A percentile compares a stretch with the other conserved stretches of the same genome.
phyloP scores from a whole-genome alignment of 768 basidiomycete species.

The Clathrus columnatus region DNA sequence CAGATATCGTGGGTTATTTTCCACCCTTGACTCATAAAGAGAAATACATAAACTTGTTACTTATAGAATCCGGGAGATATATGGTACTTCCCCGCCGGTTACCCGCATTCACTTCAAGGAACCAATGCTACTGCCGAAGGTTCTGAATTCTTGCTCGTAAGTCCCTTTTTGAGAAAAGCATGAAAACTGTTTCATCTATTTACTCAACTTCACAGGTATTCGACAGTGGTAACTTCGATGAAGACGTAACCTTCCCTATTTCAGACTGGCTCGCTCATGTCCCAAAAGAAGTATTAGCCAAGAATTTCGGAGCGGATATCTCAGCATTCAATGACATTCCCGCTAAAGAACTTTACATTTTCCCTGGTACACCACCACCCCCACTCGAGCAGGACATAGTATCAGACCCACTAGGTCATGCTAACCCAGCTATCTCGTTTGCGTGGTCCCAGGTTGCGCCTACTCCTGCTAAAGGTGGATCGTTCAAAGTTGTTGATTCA shows the following conservation, averaged over 20 bases:
- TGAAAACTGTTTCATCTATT: no score
- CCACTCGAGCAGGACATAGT: slow-evolving; percentile 33
- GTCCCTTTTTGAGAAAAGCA: no score
- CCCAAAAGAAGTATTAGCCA: slow-evolving; percentile 48
- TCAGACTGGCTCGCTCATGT: slow-evolving; percentile 64
- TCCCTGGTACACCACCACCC: slow-evolving; percentile 34
- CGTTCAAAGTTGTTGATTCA: slow-evolving; percentile 52
- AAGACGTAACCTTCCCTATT: slow-evolving; percentile 50
- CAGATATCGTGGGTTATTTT: slow-evolving; percentile 47
- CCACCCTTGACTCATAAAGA: no score
- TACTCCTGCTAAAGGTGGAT: slow-evolving; percentile 41
- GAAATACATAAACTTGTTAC: no score
- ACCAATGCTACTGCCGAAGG: slow-evolving; percentile 27
- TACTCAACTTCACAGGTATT: slow-evolving; percentile 18
- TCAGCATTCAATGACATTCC: slow-evolving; percentile 50
- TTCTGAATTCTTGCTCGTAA: slow-evolving; percentile 42
- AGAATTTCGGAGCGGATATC: slow-evolving; percentile 47
- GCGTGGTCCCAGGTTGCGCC: slow-evolving; percentile 39
- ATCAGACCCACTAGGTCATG: slow-evolving; percentile 39
- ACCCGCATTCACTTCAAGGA: slow-evolving; percentile 34
- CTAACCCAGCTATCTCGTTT: slow-evolving; percentile 45
- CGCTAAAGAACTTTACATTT: slow-evolving; percentile 45
- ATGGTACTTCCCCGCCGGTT: slow-evolving; percentile 54
- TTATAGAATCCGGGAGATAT: slow-evolving; percentile 34
- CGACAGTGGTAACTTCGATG: slow-evolving; percentile 38